Base-by-base conservation (phyloP, 768 basidiomycete genomes). In the Trametes cinnabarina region DNA sequence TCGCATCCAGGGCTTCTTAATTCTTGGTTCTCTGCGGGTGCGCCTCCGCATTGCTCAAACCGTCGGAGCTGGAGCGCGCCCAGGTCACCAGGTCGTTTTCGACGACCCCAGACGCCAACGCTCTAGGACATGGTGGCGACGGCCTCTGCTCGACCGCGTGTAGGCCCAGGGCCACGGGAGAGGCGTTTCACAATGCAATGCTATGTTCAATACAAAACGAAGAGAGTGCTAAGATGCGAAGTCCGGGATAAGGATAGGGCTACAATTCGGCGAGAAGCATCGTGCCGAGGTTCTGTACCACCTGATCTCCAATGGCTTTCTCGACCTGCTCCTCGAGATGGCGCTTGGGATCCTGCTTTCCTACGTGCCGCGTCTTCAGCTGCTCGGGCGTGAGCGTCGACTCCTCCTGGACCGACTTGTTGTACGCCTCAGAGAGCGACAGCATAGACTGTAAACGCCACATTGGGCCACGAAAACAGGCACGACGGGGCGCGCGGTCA, bases 261-360 rank as follows among this genome's bases (percentile, higher is more conserved):
- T 82, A 94, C 66, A 97, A 77, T 77, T 98, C 94, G 55, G 93
- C 92, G 61, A 97, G 79, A 60, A 98, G 79, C 87, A 96, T 96
- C 64, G 94, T 96, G 39, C 92, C 95, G 61, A 98, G 74, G 69
- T 90, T 95, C 76, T 97, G 95, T 41, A 94, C 89, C 51, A 98
- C 94, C 73, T 98, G 95, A 73, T 97, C 88, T 3, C 94, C 94
- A 87, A 99, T 98, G 1, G 95, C 94, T 73, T 90, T 93, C 76
- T 98, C 97, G 6, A 98, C 97, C 26, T 92, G 90, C 74, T 98
- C 97, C 67, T 96, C 94, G 62, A 99, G 73, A 78, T 99, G 97
- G 65, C 97, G 85, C 76, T 99, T 99, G 32, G 97, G 97, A 74
- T 98, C 95, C 66, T 95, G 92, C 72, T 96, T 97, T 56, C 95